Evolutionary conservation across 2,329 filamentous ascomycete genomes (phyloP), one percentile per base, ranked within the genome.

Genomic region (Beauveria varroae): DNA sequence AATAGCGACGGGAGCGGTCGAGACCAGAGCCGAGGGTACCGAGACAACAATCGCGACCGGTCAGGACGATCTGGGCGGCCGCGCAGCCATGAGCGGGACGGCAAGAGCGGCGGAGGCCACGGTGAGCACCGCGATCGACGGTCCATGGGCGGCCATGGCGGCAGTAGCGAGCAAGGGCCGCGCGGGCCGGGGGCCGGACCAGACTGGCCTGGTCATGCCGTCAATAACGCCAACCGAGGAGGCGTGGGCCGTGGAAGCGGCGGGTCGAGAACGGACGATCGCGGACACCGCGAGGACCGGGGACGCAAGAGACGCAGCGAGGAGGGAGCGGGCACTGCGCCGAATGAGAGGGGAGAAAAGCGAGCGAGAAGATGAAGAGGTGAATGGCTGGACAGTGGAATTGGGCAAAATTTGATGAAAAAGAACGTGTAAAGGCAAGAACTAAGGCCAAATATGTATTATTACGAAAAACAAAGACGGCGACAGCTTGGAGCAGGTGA

Each of bases 321-420:
- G 63, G 81, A 82, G 57, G 77, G 76, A 22, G 67, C 70, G n/a
- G 74, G 72, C 41, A 65, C 66, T 22, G 63, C 72, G 64, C 65
- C 69, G 18, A 76, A 70, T 66, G 80, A 82, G 44, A 75, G 55
- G 12, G 54, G 79, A 62, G 81, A 85, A 63, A 85, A 85, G 75
- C 76, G 82, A 69, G 76, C 74, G 64, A 77, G 82, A 70, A 78
- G 79, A 49, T 67, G 82, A 76, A 9, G 34, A 14, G 46, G 3
- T 43, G 37, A 37, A 28, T 12, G 69, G 53, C 52, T 57, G 63
- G 57, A 7, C 8, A 16, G n/a, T 44, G 16, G 10, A 44, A 24
- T 5, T 37, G 3, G 34, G 34, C 30, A 22, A 40, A 57, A 4
- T 9, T 34, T 14, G 6, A 41, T 28, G 12, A 4, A 51, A 51